phyloP scores from a whole-genome alignment of 78 protist genomes.

The Parvularia atlantis region DNA sequence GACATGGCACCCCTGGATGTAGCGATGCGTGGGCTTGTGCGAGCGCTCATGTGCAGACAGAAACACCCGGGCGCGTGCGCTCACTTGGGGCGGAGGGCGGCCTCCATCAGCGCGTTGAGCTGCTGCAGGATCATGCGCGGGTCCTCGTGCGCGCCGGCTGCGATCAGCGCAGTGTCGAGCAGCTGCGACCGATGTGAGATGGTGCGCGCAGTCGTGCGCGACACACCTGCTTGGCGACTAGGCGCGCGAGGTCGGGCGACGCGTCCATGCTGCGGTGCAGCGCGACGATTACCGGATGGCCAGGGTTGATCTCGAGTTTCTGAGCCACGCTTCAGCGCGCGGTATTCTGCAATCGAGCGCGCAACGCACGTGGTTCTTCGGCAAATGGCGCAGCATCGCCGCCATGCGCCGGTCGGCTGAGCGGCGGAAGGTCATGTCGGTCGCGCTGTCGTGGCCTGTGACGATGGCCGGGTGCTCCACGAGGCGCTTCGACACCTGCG shows the following conservation, averaged over 20 bases:
- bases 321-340: conserved; percentile 6
- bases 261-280: conserved; percentile 4
- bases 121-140: conserved; percentile 16
- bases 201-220: background rate
- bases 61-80: too few relatives aligned
- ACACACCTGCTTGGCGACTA: conserved; percentile 46
- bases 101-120: too few relatives aligned
- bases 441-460: conserved; percentile 34
- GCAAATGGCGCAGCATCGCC: conserved; percentile 34
- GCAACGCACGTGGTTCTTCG: too few relatives aligned
- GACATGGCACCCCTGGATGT: too few relatives aligned
- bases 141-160: conserved; percentile 85
- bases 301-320: conserved; percentile 66
- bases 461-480: conserved; percentile 34
- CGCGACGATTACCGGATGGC: conserved; percentile 54
- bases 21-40: too few relatives aligned
- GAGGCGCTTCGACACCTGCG: conserved; percentile 28
- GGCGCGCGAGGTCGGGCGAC: conserved; percentile 35
- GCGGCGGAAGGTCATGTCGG: too few relatives aligned
- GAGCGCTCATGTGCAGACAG: too few relatives aligned
- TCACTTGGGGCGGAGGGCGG: too few relatives aligned
- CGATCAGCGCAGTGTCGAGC: conserved; percentile 71
- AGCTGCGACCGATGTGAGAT: conserved; percentile 22
- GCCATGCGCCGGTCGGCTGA: conserved; percentile 57
- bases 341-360: background rate